Evolutionary conservation across 2,329 filamentous ascomycete genomes (phyloP).

Genomic region (Arachnopeziza araneosa): DNA sequence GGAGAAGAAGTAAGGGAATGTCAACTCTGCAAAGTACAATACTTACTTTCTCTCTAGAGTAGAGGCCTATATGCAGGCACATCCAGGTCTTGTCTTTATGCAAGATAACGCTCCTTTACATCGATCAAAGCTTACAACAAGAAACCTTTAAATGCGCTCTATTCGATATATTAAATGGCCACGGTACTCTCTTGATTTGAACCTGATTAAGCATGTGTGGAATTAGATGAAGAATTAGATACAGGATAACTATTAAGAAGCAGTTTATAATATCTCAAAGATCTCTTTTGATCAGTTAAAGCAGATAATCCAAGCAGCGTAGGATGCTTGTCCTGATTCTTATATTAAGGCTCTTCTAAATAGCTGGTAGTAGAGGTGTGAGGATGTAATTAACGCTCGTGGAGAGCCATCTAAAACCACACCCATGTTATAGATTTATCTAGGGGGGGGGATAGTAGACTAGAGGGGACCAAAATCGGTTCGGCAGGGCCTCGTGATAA

Average conservation of each 20-base stretch:
- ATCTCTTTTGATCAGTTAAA: conserved; percentile 1
- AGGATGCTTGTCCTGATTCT: conserved; percentile 4
- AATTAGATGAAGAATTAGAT: conserved; percentile 12
- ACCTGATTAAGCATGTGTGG: conserved; percentile 11
- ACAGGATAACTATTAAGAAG: conserved; percentile 2
- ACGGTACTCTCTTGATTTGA: conserved; percentile 10
- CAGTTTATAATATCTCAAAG: not conserved
- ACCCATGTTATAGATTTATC: too few relatives aligned
- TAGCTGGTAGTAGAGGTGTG: conserved; percentile 6
- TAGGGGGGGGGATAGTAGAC: too few relatives aligned
- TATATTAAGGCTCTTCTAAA: conserved; percentile 7
- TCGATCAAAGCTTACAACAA: not conserved
- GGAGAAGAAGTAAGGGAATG: conserved; percentile 8
- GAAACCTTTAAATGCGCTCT: not conserved
- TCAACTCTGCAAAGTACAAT: conserved; percentile 7
- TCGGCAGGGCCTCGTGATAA: too few relatives aligned
- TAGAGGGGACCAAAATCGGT: too few relatives aligned
- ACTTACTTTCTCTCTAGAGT: not conserved
- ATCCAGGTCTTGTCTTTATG: conserved; percentile 3
- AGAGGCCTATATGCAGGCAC: not conserved
- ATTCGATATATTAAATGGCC: conserved; percentile 2
- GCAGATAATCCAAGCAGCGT: conserved; percentile 6
- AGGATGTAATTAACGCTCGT: conserved; percentile 10
- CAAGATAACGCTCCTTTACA: conserved; percentile 4
- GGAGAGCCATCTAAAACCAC: too few relatives aligned